A percentile compares a stretch with the other conserved stretches of the same genome.
phyloP scores from a whole-genome alignment of 2,329 filamentous ascomycete species.

The Ceratocystis colombiana region DNA sequence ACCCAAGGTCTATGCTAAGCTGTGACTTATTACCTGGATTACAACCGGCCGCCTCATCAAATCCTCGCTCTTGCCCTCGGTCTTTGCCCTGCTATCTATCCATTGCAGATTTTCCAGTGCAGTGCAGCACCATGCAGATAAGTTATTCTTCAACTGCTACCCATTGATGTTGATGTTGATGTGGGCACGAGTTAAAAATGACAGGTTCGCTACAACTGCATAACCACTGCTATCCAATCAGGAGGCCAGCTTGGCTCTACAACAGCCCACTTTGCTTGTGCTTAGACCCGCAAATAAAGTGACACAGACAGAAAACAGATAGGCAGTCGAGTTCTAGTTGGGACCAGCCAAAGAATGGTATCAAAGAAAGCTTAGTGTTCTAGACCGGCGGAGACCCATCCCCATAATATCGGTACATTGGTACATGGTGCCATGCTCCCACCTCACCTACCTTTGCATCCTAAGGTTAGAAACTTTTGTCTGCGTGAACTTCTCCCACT shows the following conservation, averaged over 20 bases:
- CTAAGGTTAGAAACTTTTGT: too few relatives aligned
- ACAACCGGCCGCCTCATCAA: too few relatives aligned
- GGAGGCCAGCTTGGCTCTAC: background rate
- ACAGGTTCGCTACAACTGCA: background rate
- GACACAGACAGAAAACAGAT: background rate
- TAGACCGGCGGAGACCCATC: constrained; percentile 3
- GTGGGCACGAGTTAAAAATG: background rate
- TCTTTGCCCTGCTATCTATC: too few relatives aligned
- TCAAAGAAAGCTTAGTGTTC: background rate
- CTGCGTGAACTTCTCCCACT: background rate
- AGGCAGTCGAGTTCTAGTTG: background rate
- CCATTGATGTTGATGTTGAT: background rate
- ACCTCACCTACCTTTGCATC: too few relatives aligned
- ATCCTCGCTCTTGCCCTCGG: too few relatives aligned
- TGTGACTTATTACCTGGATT: too few relatives aligned
- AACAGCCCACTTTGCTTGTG: background rate
- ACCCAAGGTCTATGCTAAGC: too few relatives aligned
- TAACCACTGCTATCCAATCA: background rate
- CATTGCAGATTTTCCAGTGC: too few relatives aligned
- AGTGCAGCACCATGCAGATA: background rate
- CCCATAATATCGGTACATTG: background rate
- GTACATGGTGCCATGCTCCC: background rate
- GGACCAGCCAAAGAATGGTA: background rate
- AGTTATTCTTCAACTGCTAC: background rate
- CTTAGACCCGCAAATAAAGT: background rate